These are phyloP conservation scores for Fusarium ramigenum DNA, from an alignment of 2,329 filamentous ascomycete genomes.

Conservation along the genomic window DNA sequence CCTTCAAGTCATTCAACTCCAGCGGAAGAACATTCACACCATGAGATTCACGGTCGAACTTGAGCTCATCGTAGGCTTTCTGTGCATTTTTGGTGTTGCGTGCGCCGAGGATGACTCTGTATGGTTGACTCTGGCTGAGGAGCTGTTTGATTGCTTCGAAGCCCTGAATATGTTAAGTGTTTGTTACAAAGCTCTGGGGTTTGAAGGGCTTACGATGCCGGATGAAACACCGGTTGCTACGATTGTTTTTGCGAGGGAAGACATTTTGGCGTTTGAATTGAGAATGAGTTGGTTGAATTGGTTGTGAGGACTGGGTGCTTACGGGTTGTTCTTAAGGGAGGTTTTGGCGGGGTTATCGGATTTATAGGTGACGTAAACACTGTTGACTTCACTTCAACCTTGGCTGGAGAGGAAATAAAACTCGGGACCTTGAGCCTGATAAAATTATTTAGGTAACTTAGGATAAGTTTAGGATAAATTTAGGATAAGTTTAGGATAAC, in stretches of 20 bases:
- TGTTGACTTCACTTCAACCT: neutral
- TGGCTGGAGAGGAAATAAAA: too few species aligned
- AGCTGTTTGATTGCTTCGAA: conserved; percentile 64
- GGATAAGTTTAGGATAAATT: too few species aligned
- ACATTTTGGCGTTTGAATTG: conserved; percentile 42
- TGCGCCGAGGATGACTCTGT: conserved; percentile 60
- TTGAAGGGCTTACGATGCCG: conserved; percentile 53
- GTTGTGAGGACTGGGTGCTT: neutral
- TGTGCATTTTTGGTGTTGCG: conserved; percentile 55
- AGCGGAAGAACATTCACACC: conserved; percentile 57
- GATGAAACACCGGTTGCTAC: conserved; percentile 61
- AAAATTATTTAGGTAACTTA: too few species aligned
- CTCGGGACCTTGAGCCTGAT: too few species aligned
- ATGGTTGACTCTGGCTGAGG: conserved; percentile 55
- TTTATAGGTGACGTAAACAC: conserved; percentile 28
- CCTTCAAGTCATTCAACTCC: conserved; percentile 56
- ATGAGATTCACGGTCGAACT: conserved; percentile 53
- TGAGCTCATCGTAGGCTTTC: conserved; percentile 53
- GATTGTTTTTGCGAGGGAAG: conserved; percentile 56
- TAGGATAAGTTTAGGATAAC: too few species aligned
- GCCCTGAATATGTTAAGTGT: conserved; percentile 49
- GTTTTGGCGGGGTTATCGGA: conserved; percentile 37
- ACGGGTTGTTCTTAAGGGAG: neutral
- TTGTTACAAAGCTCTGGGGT: neutral
- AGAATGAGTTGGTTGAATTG: neutral